A percentile compares a stretch with the other conserved stretches of the same genome.
phyloP scores from a whole-genome alignment of 2,329 filamentous ascomycete genomes.

The Fragosphaeria purpurea region DNA sequence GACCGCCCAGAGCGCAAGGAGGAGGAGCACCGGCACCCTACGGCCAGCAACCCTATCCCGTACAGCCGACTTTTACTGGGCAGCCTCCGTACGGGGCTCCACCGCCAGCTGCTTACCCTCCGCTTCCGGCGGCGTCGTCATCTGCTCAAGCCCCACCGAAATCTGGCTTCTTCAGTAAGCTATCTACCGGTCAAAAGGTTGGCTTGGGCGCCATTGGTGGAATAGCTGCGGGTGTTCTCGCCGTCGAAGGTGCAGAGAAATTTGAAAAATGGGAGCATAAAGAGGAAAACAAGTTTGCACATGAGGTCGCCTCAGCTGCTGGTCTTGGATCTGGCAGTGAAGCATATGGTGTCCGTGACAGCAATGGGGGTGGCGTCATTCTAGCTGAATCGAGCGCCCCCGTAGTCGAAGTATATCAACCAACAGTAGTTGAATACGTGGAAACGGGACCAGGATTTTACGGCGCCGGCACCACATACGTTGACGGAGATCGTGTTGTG shows the following conservation, averaged over 20 bases:
- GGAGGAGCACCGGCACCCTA: conserved; percentile 2
- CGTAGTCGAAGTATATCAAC: conserved; percentile 1
- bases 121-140: background rate
- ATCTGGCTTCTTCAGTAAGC: conserved; percentile 7
- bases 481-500: conserved; percentile 2
- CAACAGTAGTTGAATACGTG: conserved; percentile 5
- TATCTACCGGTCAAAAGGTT: conserved; percentile 8
- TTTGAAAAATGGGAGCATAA: conserved; percentile 5
- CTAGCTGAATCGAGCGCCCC: background rate
- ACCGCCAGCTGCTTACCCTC: background rate
- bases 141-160: background rate
- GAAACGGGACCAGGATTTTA: conserved; percentile 4
- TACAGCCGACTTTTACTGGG: background rate
- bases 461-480: conserved; percentile 3
- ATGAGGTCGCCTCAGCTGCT: conserved; percentile 4
- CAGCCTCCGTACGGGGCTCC: conserved; percentile 3
- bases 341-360: background rate
- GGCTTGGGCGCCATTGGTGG: conserved; percentile 6
- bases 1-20: background rate
- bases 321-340: conserved; percentile 1
- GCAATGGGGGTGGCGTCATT: background rate
- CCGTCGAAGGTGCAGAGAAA: conserved; percentile 7
- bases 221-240: conserved; percentile 6
- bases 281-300: conserved; percentile 6
- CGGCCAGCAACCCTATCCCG: background rate